Conservation (phyloP, 345 rosid species). For the Diplotaxis tenuifolia region DNA sequence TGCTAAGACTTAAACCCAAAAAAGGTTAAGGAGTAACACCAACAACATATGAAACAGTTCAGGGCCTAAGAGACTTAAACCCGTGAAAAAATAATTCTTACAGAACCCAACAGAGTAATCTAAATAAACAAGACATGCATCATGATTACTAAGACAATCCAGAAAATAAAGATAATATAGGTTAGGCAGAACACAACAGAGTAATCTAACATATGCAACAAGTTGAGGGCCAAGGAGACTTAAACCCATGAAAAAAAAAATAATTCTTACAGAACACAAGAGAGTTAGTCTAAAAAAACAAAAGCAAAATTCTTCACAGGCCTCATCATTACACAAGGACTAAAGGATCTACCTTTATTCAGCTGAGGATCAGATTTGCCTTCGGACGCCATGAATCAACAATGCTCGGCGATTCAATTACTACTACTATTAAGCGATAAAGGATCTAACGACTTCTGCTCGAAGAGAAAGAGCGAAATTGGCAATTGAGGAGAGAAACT, state of each 20-base stretch:
- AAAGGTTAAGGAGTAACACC: not conserved
- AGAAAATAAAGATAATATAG: not conserved
- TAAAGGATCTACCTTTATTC: constrained; percentile 49
- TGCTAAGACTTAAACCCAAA: not conserved
- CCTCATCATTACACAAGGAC: not conserved
- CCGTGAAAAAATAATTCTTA: not conserved
- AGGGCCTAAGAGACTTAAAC: not conserved
- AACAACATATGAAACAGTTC: not conserved
- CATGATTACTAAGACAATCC: not conserved
- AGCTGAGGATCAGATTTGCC: constrained; percentile 67
- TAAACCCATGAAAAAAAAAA: not conserved
- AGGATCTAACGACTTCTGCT: constrained; percentile 47
- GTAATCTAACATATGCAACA: not conserved
- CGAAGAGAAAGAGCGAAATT: constrained; percentile 50
- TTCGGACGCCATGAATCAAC: constrained; percentile 57
- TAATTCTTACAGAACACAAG: not conserved
- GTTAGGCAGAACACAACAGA: not conserved
- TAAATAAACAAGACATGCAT: not conserved
- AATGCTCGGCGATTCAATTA: constrained; percentile 24
- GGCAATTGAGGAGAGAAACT: constrained; percentile 75
- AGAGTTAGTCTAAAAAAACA: not conserved
- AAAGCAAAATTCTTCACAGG: not conserved
- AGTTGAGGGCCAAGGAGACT: not conserved
- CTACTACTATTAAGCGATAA: constrained; percentile 26
- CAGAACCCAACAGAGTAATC: not conserved